Evolutionary conservation across 148 eudicot species (phyloP), one percentile per base, ranked within the genome.

Genomic region (Gaultheria prostrata): DNA sequence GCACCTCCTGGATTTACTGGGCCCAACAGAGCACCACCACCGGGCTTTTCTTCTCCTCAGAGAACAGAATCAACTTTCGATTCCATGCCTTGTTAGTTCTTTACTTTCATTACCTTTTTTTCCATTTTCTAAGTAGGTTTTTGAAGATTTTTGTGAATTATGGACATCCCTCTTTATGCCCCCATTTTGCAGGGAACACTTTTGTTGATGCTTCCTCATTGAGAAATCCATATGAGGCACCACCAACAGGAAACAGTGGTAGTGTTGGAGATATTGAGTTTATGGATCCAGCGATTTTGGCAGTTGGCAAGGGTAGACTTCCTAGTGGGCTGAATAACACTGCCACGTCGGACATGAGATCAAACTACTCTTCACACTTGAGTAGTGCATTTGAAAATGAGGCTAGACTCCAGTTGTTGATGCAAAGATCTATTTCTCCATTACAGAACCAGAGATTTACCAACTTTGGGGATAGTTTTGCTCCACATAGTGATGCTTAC

Each of bases 1-100:
- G 96, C 99, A 50, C 99, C 99, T 45, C 99, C 99, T 49, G 99
- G 99, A 77, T 97, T 97, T 85, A 83, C 94, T n/a, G 85, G 80
- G 11, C 94, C 96, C 53, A 89, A 84, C 77, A 92, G 95, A 88
- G 91, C 94, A 69, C 98, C 96, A 33, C 98, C 99, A 10, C 99
- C 98, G 28, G 99, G 99, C 54, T 97, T 97, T 88, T 73, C 90
- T 72, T 92, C 92, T 35, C 91, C 88, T 80, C 95, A 88, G 74
- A 93, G 95, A 87, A 85, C 82, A 78, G 95, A 89, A 50, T 92
- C 85, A 24, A 50, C 86, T 76, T 87, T 89, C 75, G 93, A 92
- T 76, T 11, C 86, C 0, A 87, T 84, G 56, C 88, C 98, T 87
- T 96, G 99, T 97, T 33, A 83, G 96, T 93, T 69, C 12, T 51